Conservation (phyloP, 1,284 basidiomycete genomes). For the Kwoniella shivajii region DNA sequence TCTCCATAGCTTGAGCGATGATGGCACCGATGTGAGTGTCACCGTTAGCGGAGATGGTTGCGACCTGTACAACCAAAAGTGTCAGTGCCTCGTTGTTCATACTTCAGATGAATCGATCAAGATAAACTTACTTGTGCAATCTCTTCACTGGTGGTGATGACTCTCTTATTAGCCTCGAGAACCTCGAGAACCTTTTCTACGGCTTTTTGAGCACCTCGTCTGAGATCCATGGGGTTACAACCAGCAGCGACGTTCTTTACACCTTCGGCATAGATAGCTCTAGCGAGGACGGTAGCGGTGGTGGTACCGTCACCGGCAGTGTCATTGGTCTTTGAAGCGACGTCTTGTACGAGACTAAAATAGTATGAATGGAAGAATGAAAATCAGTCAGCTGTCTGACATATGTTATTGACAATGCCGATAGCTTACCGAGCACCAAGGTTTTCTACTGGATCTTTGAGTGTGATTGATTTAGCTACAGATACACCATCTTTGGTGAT, state of each 20-base stretch:
- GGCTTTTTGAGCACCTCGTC: conserved; percentile 92
- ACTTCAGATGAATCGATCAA: background rate
- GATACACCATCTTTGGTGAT: conserved; percentile 99
- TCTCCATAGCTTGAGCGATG: conserved; percentile 99
- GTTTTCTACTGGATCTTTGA: conserved; percentile 99
- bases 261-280: conserved; percentile 96
- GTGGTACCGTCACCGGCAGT: conserved; percentile 97
- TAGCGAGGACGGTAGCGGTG: conserved; percentile 93
- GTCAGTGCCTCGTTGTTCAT: background rate
- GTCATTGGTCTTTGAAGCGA: conserved; percentile 96
- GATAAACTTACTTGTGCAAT: conserved; percentile 78
- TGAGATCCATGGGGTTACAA: conserved; percentile 99
- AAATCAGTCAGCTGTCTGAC: background rate
- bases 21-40: conserved; percentile 91
- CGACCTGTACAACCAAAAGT: conserved; percentile 66
- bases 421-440: conserved; percentile 83
- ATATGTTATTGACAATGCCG: too few relatives aligned
- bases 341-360: conserved; percentile 87
- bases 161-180: conserved; percentile 85
- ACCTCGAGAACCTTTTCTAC: conserved; percentile 94
- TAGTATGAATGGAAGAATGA: background rate
- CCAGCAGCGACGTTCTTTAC: conserved; percentile 98
- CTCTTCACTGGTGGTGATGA: conserved; percentile 94
- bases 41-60: conserved; percentile 97
- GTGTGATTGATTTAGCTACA: conserved; percentile 89